Percentiles rank a stretch among this genome's conserved stretches.
phyloP scores from a whole-genome alignment of 768 basidiomycete genomes.

The Leucocoprinus birnbaumii region DNA sequence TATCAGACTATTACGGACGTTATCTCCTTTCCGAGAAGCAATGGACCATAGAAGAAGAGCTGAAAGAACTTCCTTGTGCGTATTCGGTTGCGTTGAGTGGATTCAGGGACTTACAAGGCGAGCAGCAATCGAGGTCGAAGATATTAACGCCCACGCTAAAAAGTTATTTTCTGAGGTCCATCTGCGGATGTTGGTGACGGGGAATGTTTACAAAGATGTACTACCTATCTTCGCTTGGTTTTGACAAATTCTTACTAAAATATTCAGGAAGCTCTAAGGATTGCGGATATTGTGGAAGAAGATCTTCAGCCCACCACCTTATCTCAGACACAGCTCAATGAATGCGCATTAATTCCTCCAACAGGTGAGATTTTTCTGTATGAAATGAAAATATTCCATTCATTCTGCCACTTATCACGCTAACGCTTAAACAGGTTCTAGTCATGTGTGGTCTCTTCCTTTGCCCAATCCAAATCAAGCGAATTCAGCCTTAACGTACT shows the following conservation, averaged over 20 bases:
- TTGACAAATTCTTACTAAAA: neutral
- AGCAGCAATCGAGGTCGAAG: slow-evolving; percentile 74
- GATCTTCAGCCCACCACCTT: slow-evolving; percentile 55
- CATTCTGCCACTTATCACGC: slow-evolving; percentile 8
- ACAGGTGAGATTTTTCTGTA: slow-evolving; percentile 42
- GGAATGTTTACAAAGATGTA: slow-evolving; percentile 85
- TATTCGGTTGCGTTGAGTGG: slow-evolving; percentile 10
- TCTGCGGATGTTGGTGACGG: slow-evolving; percentile 72
- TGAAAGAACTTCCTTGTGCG: slow-evolving; percentile 75
- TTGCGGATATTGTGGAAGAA: slow-evolving; percentile 71
- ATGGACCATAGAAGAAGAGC: slow-evolving; percentile 76
- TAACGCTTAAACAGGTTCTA: too few species aligned
- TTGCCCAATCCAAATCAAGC: slow-evolving; percentile 83
- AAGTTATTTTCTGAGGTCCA: slow-evolving; percentile 62
- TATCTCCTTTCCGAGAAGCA: slow-evolving; percentile 69
- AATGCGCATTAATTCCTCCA: slow-evolving; percentile 68
- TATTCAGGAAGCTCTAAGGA: slow-evolving; percentile 67
- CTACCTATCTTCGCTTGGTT: slow-evolving; percentile 20
- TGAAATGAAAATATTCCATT: neutral
- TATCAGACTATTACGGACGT: slow-evolving; percentile 74
- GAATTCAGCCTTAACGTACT: slow-evolving; percentile 87
- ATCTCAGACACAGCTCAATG: slow-evolving; percentile 52
- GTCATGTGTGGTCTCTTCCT: slow-evolving; percentile 60
- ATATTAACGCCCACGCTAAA: slow-evolving; percentile 60
- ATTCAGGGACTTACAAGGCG: too few species aligned